These are phyloP conservation scores for Plenodomus biglobosus DNA, from an alignment of 2,329 filamentous ascomycete genomes.

Conservation along the genomic window DNA sequence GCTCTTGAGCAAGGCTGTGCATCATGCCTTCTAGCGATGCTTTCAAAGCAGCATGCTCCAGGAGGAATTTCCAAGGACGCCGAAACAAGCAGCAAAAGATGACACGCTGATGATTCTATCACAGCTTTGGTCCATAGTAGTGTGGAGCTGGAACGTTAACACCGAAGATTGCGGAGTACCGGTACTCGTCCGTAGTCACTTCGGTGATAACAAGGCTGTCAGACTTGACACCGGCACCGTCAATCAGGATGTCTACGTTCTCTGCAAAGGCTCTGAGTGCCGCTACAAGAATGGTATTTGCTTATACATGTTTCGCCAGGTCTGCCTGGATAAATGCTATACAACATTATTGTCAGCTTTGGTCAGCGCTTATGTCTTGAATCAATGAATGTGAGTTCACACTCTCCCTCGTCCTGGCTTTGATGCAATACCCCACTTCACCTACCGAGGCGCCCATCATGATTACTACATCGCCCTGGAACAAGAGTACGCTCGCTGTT, in stretches of 20 bases:
- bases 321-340: slow-evolving; percentile 49
- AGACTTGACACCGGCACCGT: slow-evolving; percentile 45
- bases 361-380: not conserved
- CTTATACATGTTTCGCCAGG: slow-evolving; percentile 40
- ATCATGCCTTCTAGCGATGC: slow-evolving; percentile 64
- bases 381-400: slow-evolving; percentile 41
- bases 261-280: slow-evolving; percentile 43
- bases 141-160: slow-evolving; percentile 58
- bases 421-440: slow-evolving; percentile 52
- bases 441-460: slow-evolving; percentile 55
- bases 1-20: slow-evolving; percentile 60
- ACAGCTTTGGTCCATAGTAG: slow-evolving; percentile 58
- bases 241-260: slow-evolving; percentile 49
- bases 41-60: slow-evolving; percentile 62
- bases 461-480: slow-evolving; percentile 48
- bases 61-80: slow-evolving; percentile 51
- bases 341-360: slow-evolving; percentile 1
- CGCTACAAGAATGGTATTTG: slow-evolving; percentile 42
- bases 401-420: slow-evolving; percentile 53
- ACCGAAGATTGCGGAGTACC: slow-evolving; percentile 58
- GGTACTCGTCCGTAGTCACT: slow-evolving; percentile 53
- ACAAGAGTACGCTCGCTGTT: slow-evolving; percentile 13
- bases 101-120: slow-evolving; percentile 63
- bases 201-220: slow-evolving; percentile 31
- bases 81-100: slow-evolving; percentile 55